These are phyloP conservation scores for Talaromyces ruber DNA, from an alignment of 495 filamentous ascomycete species.

Conservation along the genomic window DNA sequence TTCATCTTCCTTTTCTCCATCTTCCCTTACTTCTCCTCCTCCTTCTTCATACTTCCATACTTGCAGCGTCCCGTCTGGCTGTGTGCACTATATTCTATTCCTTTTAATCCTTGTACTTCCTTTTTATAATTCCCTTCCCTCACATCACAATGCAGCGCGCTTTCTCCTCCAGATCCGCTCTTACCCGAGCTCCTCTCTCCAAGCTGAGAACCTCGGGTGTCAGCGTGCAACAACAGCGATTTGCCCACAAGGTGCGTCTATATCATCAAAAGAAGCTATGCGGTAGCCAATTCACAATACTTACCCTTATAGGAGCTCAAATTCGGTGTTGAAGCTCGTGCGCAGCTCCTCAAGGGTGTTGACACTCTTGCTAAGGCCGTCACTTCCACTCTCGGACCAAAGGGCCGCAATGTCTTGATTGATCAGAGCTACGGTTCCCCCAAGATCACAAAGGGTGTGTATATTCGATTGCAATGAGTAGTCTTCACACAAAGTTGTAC, in stretches of 20 bases:
- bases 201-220: slow-evolving; percentile 38
- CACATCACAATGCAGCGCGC: slow-evolving; percentile 62
- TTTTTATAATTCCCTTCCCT: slow-evolving; percentile 18
- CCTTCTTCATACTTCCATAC: slow-evolving; percentile 10
- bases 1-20: slow-evolving; percentile 27
- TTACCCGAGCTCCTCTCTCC: slow-evolving; percentile 46
- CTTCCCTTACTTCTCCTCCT: slow-evolving; percentile 16
- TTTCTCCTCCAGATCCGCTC: slow-evolving; percentile 59
- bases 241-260: slow-evolving; percentile 79
- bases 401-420: slow-evolving; percentile 96
- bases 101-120: slow-evolving; percentile 15
- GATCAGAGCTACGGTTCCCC: slow-evolving; percentile 96
- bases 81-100: slow-evolving; percentile 9
- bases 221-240: slow-evolving; percentile 76
- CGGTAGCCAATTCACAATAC: not conserved
- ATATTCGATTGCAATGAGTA: not conserved
- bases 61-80: slow-evolving; percentile 25
- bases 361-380: slow-evolving; percentile 96
- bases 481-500: slow-evolving; percentile 9
- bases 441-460: slow-evolving; percentile 97
- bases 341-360: slow-evolving; percentile 83
- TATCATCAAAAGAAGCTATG: not conserved
- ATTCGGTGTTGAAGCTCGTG: slow-evolving; percentile 92
- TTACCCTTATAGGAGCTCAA: slow-evolving; percentile 69
- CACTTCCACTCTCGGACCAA: slow-evolving; percentile 91